These are phyloP conservation scores for Draba incana DNA, from an alignment of 345 rosid genomes.

Conservation along the genomic window DNA sequence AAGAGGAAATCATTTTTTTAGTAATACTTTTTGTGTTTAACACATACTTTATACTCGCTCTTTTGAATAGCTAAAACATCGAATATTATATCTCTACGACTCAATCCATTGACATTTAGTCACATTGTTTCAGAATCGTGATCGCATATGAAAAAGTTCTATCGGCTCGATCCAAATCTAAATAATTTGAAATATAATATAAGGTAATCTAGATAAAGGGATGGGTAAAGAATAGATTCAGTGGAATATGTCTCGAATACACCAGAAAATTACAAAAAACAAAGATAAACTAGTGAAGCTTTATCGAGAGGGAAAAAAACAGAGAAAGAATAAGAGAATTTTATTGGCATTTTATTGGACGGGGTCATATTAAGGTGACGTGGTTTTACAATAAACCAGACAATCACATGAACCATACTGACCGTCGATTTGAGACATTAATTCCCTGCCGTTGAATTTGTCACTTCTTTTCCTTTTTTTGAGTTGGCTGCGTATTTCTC, in stretches of 20 bases:
- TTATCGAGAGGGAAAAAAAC: slow-evolving; percentile 19
- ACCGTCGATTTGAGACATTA: slow-evolving; percentile 31
- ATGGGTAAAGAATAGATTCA: slow-evolving; percentile 32
- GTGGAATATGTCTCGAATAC: slow-evolving; percentile 36
- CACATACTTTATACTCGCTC: neutral
- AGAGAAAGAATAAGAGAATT: neutral
- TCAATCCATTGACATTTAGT: slow-evolving; percentile 9
- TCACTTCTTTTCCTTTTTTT: too few relatives aligned
- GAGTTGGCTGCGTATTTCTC: too few relatives aligned
- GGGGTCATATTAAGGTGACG: slow-evolving; percentile 21
- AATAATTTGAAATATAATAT: neutral
- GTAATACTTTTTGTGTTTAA: too few relatives aligned
- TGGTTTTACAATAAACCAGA: slow-evolving; percentile 39
- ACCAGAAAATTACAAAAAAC: slow-evolving; percentile 13
- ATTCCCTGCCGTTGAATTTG: slow-evolving; percentile 29
- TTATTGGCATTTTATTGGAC: slow-evolving; percentile 20
- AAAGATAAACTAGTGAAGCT: slow-evolving; percentile 29
- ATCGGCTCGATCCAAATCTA: slow-evolving; percentile 6
- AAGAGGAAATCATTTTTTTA: too few relatives aligned
- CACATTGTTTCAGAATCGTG: slow-evolving; percentile 6
- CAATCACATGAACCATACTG: slow-evolving; percentile 11
- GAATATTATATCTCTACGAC: neutral
- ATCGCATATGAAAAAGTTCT: slow-evolving; percentile 5
- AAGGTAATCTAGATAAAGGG: slow-evolving; percentile 23
- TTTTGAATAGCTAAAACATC: slow-evolving; percentile 7